Evolutionary conservation across 257 asterid genomes (phyloP).

Genomic region (Orobanche coerulescens): DNA sequence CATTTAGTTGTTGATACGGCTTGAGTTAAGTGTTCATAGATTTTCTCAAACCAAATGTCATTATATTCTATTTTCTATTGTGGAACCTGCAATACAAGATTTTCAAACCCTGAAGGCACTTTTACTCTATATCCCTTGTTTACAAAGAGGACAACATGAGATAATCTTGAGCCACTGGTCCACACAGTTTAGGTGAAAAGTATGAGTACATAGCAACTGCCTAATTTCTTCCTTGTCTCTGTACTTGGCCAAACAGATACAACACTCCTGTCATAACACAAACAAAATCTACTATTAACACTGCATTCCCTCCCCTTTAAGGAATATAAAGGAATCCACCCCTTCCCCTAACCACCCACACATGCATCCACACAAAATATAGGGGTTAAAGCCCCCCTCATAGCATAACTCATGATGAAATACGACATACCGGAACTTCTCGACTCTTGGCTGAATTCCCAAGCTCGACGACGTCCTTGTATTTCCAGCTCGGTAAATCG

Average conservation of each 20-base stretch:
- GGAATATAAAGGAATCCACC: too few relatives aligned
- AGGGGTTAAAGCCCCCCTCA: too few relatives aligned
- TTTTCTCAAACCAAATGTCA: too few relatives aligned
- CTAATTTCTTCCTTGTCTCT: slow-evolving; percentile 81
- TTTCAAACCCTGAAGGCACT: too few relatives aligned
- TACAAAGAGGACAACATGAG: slow-evolving; percentile 64
- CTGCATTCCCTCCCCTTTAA: background rate
- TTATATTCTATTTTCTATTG: too few relatives aligned
- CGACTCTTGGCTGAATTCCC: slow-evolving; percentile 28
- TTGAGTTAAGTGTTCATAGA: too few relatives aligned
- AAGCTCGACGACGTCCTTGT: slow-evolving; percentile 35
- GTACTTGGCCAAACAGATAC: slow-evolving; percentile 80
- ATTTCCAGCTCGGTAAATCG: slow-evolving; percentile 52
- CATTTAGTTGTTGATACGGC: too few relatives aligned
- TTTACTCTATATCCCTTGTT: slow-evolving; percentile 27
- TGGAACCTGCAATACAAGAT: slow-evolving; percentile 5
- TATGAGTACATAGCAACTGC: slow-evolving; percentile 70
- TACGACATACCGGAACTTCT: slow-evolving; percentile 45
- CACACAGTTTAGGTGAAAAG: slow-evolving; percentile 78
- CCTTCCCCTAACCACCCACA: too few relatives aligned
- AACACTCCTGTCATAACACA: slow-evolving; percentile 62
- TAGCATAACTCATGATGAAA: background rate
- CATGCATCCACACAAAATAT: too few relatives aligned
- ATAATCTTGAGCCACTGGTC: slow-evolving; percentile 92
- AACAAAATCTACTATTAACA: background rate